phyloP scores from a whole-genome alignment of 2,329 filamentous ascomycete species.

The Trichoderma asperellum region DNA sequence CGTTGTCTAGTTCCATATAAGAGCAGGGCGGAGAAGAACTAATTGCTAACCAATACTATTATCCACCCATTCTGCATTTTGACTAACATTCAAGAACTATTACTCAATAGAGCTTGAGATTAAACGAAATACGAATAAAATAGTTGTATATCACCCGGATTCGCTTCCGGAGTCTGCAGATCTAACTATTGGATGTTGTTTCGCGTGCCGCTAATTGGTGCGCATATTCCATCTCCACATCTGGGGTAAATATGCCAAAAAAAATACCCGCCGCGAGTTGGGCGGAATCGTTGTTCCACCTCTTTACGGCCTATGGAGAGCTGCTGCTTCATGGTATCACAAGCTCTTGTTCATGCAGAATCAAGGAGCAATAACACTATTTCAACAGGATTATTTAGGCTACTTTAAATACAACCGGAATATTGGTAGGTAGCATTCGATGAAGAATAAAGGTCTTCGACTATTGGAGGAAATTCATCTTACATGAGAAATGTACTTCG shows the following conservation, averaged over 20 bases:
- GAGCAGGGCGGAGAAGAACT: not conserved
- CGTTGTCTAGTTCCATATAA: not conserved
- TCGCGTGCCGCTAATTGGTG: not conserved
- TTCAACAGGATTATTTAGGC: not conserved
- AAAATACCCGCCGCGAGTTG: not conserved
- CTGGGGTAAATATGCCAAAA: not conserved
- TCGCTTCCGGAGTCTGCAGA: not conserved
- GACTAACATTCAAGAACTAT: not conserved
- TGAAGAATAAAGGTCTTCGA: not conserved
- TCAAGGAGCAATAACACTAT: not conserved
- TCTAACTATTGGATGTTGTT: not conserved
- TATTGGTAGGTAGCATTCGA: not conserved
- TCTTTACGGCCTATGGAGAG: not conserved
- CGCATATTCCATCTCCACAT: not conserved
- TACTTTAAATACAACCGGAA: not conserved
- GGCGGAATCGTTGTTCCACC: not conserved
- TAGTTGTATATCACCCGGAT: not conserved
- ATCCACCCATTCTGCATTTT: not conserved
- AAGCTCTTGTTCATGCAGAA: not conserved
- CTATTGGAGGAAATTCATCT: not conserved
- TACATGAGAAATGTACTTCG: not conserved
- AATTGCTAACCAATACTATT: not conserved
- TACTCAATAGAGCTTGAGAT: not conserved
- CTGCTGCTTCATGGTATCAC: not conserved
- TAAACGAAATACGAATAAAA: not conserved